Conservation (phyloP, 2,329 filamentous ascomycete species). For the Neurospora crassa region DNA sequence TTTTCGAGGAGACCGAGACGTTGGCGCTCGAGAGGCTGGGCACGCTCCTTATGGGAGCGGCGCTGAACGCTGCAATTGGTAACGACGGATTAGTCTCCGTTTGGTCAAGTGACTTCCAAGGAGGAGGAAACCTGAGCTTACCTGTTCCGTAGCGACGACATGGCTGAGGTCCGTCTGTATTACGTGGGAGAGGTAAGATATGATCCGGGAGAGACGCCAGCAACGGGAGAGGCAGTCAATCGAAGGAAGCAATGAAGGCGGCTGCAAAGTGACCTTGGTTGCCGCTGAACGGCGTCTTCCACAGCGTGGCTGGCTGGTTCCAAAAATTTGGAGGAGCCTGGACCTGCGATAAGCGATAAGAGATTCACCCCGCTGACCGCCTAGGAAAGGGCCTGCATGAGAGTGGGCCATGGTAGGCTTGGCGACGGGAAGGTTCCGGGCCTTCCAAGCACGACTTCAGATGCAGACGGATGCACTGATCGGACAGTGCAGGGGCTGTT, state of each 20-base stretch:
- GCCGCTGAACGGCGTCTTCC: not conserved
- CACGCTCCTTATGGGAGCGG: constrained; percentile 74
- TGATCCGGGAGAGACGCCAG: not conserved
- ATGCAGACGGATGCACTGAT: not conserved
- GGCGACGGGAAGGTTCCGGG: not conserved
- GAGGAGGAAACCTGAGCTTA: constrained; percentile 1
- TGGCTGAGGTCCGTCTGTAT: constrained; percentile 4
- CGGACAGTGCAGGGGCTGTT: not conserved
- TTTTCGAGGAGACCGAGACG: constrained; percentile 93
- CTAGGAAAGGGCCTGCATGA: not conserved
- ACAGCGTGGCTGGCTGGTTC: not conserved
- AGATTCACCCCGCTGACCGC: not conserved
- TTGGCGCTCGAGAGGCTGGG: constrained; percentile 72
- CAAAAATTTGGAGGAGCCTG: constrained; percentile 6
- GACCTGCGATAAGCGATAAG: constrained; percentile 15
- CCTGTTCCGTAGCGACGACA: constrained; percentile 20
- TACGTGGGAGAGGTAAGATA: not conserved
- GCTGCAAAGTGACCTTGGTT: not conserved
- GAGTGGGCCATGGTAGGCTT: not conserved
- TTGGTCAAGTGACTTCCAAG: not conserved
- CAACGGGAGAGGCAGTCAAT: not conserved
- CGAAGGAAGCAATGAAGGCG: not conserved
- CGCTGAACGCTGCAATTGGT: constrained; percentile 19
- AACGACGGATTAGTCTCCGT: not conserved
- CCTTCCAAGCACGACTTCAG: not conserved